phyloP scores from a whole-genome alignment of 768 basidiomycete species.

The Crucibulum laeve region DNA sequence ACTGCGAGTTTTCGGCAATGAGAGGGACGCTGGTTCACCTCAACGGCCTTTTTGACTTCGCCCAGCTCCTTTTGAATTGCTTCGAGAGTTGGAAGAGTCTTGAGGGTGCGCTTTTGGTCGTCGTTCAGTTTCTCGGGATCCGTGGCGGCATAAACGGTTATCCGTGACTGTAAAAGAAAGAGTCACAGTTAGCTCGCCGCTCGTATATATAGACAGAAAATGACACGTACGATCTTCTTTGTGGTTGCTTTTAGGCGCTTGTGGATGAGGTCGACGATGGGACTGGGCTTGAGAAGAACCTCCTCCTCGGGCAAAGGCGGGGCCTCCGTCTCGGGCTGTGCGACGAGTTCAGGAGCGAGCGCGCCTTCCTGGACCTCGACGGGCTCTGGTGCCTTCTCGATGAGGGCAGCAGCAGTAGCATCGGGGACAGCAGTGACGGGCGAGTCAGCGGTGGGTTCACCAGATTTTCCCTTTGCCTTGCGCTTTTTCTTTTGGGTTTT shows the following conservation, averaged over 20 bases:
- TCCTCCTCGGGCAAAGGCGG: constrained; percentile 43
- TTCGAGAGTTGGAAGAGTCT: constrained; percentile 71
- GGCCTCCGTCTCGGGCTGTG: constrained; percentile 33
- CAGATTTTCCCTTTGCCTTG: constrained; percentile 41
- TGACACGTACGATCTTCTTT: constrained; percentile 75
- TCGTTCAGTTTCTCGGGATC: constrained; percentile 76
- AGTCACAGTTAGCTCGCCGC: constrained; percentile 6
- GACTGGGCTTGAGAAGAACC: constrained; percentile 47
- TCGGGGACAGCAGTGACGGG: constrained; percentile 42
- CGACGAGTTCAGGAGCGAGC: constrained; percentile 41
- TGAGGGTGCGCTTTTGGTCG: constrained; percentile 76
- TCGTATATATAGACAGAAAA: neutral
- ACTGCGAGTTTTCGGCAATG: constrained; percentile 1
- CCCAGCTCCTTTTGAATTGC: constrained; percentile 77
- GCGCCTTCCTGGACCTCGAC: constrained; percentile 42
- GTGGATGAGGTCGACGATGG: constrained; percentile 72
- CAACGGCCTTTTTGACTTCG: constrained; percentile 80
- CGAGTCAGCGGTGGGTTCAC: constrained; percentile 41
- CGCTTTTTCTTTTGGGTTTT: constrained; percentile 75
- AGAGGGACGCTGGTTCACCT: constrained; percentile 43
- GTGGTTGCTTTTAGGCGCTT: constrained; percentile 73
- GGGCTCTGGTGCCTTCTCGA: constrained; percentile 47
- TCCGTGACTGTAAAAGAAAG: constrained; percentile 50
- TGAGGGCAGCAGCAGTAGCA: constrained; percentile 35
- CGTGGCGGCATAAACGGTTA: constrained; percentile 65